Conservation (phyloP, 257 asterid genomes). For the Lycium ferocissimum region DNA sequence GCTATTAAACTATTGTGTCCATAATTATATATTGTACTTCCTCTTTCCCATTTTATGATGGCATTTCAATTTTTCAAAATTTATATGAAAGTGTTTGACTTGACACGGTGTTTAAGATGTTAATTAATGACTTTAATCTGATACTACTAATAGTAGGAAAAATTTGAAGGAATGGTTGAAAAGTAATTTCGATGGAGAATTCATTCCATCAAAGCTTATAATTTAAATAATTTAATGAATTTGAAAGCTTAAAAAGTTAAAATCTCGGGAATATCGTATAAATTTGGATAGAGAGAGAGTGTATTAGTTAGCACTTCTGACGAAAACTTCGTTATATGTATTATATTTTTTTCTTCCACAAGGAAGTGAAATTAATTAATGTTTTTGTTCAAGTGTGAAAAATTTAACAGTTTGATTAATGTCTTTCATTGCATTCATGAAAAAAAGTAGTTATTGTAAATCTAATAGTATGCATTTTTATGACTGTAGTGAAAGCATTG, state of each 20-base stretch:
- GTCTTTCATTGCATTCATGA: not conserved
- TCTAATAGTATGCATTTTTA: constrained; percentile 4
- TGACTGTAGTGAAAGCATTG: constrained; percentile 77
- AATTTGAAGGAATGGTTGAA: not conserved
- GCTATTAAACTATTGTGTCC: not conserved
- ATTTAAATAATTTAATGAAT: not conserved
- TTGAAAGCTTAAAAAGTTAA: not conserved
- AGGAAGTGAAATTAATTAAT: not conserved
- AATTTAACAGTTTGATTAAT: not conserved
- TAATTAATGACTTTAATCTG: not conserved
- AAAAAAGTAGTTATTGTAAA: not conserved
- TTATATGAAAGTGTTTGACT: not conserved
- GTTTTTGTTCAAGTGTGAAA: not conserved
- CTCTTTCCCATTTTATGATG: not conserved
- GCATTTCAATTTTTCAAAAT: not conserved
- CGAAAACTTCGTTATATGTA: not conserved
- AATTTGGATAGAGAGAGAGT: not conserved
- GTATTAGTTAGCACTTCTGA: not conserved
- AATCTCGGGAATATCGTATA: not conserved
- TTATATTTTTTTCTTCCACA: not conserved
- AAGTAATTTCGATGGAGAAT: not conserved
- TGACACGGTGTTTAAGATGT: not conserved
- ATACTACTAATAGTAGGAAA: not conserved
- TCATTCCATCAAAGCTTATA: not conserved
- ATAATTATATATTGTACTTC: not conserved